These are phyloP conservation scores for Mortierella polycephala DNA, from an alignment of 371 early-diverging fungal species.

Conservation along the genomic window DNA sequence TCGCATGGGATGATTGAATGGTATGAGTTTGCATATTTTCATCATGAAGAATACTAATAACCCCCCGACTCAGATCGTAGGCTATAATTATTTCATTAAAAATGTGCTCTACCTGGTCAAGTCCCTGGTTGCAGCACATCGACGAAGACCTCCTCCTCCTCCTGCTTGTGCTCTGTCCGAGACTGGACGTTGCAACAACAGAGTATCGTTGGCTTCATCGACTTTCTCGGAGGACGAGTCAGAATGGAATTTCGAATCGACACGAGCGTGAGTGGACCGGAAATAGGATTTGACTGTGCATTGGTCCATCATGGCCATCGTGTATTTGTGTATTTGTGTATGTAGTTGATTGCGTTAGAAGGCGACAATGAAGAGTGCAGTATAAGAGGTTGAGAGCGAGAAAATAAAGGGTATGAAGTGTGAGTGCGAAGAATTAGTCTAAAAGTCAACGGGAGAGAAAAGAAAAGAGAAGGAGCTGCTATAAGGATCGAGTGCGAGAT, in stretches of 20 bases:
- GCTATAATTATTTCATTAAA: background rate
- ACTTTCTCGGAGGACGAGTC: conserved; percentile 39
- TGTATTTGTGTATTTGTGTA: background rate
- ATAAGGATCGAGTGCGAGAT: background rate
- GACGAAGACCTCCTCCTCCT: conserved; percentile 27
- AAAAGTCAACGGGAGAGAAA: background rate
- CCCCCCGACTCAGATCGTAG: background rate
- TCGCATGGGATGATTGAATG: background rate
- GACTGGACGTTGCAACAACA: conserved; percentile 14
- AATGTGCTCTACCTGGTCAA: conserved; percentile 36
- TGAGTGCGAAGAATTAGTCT: background rate
- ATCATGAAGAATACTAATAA: background rate
- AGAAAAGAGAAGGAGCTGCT: background rate
- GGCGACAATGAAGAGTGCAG: conserved; percentile 2
- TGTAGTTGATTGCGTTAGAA: background rate
- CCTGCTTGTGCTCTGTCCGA: background rate
- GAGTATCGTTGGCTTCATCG: conserved; percentile 14
- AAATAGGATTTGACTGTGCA: conserved; percentile 31
- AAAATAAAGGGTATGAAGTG: background rate
- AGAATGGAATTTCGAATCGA: conserved; percentile 48
- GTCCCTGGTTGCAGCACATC: conserved; percentile 50
- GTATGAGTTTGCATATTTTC: background rate
- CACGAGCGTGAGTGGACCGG: conserved; percentile 43
- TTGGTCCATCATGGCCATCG: conserved; percentile 45
- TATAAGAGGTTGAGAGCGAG: background rate